These are phyloP conservation scores for Perkinsus chesapeaki DNA, from an alignment of 169 alveolate genomes.

Conservation along the genomic window DNA sequence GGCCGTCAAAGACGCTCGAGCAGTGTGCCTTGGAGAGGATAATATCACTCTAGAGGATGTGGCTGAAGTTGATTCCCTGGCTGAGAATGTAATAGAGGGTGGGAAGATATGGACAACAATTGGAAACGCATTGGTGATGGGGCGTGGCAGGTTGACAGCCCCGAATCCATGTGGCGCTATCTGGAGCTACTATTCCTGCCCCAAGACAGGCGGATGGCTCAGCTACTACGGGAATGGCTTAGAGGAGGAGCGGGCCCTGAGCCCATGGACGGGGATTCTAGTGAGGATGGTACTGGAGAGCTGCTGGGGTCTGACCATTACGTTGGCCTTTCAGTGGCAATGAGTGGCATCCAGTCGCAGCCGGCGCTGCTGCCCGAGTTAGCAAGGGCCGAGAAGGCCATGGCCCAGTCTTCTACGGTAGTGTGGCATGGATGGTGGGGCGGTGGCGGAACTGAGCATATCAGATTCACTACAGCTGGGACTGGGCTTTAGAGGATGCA, in stretches of 20 bases:
- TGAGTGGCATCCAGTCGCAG: background rate
- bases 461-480: background rate
- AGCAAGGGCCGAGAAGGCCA: background rate
- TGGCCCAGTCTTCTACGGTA: background rate
- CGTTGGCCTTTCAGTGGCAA: background rate
- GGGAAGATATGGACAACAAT: background rate
- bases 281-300: background rate
- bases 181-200: background rate
- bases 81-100: background rate
- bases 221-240: background rate
- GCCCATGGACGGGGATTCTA: background rate
- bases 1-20: background rate
- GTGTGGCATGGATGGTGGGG: background rate
- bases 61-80: background rate
- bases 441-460: background rate
- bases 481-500: background rate
- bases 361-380: background rate
- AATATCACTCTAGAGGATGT: background rate
- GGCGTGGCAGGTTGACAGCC: background rate
- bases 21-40: background rate
- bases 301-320: background rate
- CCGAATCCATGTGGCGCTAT: background rate
- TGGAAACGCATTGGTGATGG: background rate
- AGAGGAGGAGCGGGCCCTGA: background rate
- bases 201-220: background rate